Evolutionary conservation across 176 grass and related monocot species (phyloP).

Genomic region (Areca catechu): DNA sequence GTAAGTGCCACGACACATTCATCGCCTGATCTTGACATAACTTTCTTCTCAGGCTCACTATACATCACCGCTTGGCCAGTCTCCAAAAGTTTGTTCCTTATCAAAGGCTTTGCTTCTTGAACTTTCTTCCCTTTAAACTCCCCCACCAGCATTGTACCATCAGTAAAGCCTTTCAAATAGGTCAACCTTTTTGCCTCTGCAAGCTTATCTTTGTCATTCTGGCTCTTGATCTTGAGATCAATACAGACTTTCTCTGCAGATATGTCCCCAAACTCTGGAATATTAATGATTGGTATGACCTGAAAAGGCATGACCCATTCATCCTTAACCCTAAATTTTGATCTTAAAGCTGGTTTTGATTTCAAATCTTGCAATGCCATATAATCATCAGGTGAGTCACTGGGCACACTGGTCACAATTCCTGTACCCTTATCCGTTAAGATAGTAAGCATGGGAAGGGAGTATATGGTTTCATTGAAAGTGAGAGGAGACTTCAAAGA

Average conservation of each 20-base stretch:
- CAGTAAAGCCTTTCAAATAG: slow-evolving; percentile 72
- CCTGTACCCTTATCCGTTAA: slow-evolving; percentile 55
- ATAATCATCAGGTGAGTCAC: slow-evolving; percentile 67
- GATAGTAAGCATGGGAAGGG: slow-evolving; percentile 66
- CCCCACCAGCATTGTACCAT: slow-evolving; percentile 69
- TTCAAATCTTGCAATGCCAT: slow-evolving; percentile 65
- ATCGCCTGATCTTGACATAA: slow-evolving; percentile 80
- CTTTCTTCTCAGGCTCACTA: slow-evolving; percentile 66
- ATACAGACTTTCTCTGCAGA: slow-evolving; percentile 61
- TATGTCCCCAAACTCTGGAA: slow-evolving; percentile 66
- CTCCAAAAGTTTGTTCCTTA: slow-evolving; percentile 50
- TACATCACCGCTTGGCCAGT: slow-evolving; percentile 46
- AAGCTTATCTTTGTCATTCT: slow-evolving; percentile 73
- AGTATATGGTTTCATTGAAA: slow-evolving; percentile 52
- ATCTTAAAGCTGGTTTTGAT: slow-evolving; percentile 45
- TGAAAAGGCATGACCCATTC: slow-evolving; percentile 60
- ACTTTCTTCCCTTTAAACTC: slow-evolving; percentile 56
- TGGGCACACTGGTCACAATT: slow-evolving; percentile 62
- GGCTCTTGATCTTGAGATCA: slow-evolving; percentile 63
- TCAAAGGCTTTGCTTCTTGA: slow-evolving; percentile 65
- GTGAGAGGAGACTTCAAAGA: slow-evolving; percentile 47
- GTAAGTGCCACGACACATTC: slow-evolving; percentile 77
- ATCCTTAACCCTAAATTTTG: slow-evolving; percentile 56
- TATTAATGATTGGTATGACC: slow-evolving; percentile 56
- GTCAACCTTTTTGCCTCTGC: slow-evolving; percentile 63